phyloP scores from a whole-genome alignment of 2,329 filamentous ascomycete genomes.

The Rhytidhysteron rufulum region DNA sequence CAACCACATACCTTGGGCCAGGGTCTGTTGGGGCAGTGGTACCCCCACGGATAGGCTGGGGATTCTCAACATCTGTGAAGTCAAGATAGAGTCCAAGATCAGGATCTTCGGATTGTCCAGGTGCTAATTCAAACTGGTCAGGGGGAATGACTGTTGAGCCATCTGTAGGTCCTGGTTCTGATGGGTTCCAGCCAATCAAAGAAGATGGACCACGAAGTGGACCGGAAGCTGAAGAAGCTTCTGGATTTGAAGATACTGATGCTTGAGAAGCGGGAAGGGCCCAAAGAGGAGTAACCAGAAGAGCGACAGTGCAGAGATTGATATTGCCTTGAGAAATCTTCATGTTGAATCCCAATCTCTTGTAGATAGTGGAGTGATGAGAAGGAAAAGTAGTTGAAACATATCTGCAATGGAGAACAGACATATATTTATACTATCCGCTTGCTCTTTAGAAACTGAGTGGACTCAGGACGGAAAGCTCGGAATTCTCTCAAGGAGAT shows the following conservation, averaged over 20 bases:
- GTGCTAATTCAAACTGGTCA: slow-evolving; percentile 33
- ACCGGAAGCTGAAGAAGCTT: slow-evolving; percentile 32
- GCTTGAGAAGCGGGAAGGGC: slow-evolving; percentile 10
- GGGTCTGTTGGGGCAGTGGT: slow-evolving; percentile 37
- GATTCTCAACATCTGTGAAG: slow-evolving; percentile 35
- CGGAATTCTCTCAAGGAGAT: too few relatives aligned
- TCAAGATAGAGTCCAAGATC: slow-evolving; percentile 39
- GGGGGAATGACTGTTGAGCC: slow-evolving; percentile 28
- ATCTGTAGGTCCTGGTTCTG: slow-evolving; percentile 25
- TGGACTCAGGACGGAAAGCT: too few relatives aligned
- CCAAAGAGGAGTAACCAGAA: slow-evolving; percentile 4
- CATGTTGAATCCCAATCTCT: too few relatives aligned
- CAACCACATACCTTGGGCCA: slow-evolving; percentile 23
- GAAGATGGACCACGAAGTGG: slow-evolving; percentile 28
- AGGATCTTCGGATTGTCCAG: slow-evolving; percentile 33
- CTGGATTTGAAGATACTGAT: slow-evolving; percentile 8
- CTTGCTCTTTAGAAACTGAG: too few relatives aligned
- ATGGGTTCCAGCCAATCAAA: slow-evolving; percentile 31
- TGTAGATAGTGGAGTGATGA: too few relatives aligned
- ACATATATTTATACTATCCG: too few relatives aligned
- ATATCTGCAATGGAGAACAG: too few relatives aligned
- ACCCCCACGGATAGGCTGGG: slow-evolving; percentile 38
- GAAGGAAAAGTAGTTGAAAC: too few relatives aligned
- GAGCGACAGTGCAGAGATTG: background rate
- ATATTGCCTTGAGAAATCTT: slow-evolving; percentile 1